Conservation (phyloP, 257 asterid genomes). For the Solanum chiquidenum region DNA sequence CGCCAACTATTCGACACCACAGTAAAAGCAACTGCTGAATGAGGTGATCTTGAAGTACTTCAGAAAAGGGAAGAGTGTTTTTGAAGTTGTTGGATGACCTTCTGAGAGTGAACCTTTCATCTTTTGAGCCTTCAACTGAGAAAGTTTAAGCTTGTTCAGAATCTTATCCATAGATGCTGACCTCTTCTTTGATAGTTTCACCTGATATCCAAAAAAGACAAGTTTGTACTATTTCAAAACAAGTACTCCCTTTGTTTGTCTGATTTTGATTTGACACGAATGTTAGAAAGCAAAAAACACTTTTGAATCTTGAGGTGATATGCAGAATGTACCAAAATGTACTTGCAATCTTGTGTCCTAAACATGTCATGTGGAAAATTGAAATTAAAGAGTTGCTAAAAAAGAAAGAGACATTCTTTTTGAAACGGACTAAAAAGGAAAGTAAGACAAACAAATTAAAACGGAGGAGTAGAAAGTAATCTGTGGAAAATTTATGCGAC, state of each 20-base stretch:
- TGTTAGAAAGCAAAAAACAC: neutral
- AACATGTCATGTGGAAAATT: neutral
- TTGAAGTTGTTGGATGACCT: slow-evolving; percentile 4
- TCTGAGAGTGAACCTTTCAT: slow-evolving; percentile 28
- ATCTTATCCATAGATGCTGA: slow-evolving; percentile 54
- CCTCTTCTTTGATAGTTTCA: slow-evolving; percentile 55
- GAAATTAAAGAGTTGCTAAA: neutral
- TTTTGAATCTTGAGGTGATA: neutral
- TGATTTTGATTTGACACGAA: neutral
- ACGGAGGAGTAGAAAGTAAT: neutral
- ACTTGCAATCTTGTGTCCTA: neutral
- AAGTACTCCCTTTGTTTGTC: neutral
- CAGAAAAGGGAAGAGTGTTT: slow-evolving; percentile 11
- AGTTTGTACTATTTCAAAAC: neutral
- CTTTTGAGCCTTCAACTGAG: slow-evolving; percentile 37
- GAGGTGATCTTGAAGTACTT: slow-evolving; percentile 16
- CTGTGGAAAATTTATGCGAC: neutral
- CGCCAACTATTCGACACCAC: slow-evolving; percentile 4
- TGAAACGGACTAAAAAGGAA: neutral
- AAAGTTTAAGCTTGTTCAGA: slow-evolving; percentile 31
- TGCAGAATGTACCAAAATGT: neutral
- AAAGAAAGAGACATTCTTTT: neutral
- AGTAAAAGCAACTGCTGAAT: slow-evolving; percentile 23
- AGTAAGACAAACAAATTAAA: neutral
- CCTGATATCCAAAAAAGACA: slow-evolving; percentile 10